Evolutionary conservation across 495 filamentous ascomycete genomes (phyloP).

Genomic region (Tetracladium setigerum): DNA sequence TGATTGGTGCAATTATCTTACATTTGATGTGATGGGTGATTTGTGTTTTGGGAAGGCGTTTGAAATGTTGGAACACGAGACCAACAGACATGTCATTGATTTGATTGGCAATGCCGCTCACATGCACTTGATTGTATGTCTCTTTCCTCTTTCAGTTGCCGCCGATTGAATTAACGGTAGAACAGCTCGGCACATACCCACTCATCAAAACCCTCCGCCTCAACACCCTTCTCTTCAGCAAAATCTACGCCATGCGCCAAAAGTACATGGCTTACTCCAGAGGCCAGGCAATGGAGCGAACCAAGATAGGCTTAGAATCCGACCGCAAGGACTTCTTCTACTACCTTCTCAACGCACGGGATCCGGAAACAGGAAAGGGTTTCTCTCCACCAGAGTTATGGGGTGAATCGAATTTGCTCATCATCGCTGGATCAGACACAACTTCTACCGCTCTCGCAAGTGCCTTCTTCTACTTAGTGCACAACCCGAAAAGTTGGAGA

Average conservation of each 20-base stretch:
- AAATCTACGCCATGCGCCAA: conserved; percentile 23
- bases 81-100: conserved; percentile 51
- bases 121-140: conserved; percentile 46
- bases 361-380: conserved; percentile 56
- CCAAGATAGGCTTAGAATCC: conserved; percentile 44
- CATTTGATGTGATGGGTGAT: conserved; percentile 69
- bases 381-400: conserved; percentile 60
- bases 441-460: conserved; percentile 56
- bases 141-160: not conserved
- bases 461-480: conserved; percentile 59
- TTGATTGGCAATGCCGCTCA: conserved; percentile 48
- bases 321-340: conserved; percentile 61
- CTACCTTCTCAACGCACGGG: conserved; percentile 47
- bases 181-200: conserved; percentile 1
- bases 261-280: conserved; percentile 51
- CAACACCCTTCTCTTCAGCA: conserved; percentile 11
- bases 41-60: conserved; percentile 65
- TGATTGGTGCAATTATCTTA: conserved; percentile 57
- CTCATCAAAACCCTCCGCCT: conserved; percentile 7
- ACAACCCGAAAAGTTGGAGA: conserved; percentile 43
- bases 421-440: conserved; percentile 55
- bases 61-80: conserved; percentile 55
- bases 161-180: not conserved
- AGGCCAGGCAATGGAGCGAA: conserved; percentile 45
- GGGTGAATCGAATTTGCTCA: conserved; percentile 63